Conservation (phyloP, 108 stramenopile genomes). For the Cyclotella cryptica region DNA sequence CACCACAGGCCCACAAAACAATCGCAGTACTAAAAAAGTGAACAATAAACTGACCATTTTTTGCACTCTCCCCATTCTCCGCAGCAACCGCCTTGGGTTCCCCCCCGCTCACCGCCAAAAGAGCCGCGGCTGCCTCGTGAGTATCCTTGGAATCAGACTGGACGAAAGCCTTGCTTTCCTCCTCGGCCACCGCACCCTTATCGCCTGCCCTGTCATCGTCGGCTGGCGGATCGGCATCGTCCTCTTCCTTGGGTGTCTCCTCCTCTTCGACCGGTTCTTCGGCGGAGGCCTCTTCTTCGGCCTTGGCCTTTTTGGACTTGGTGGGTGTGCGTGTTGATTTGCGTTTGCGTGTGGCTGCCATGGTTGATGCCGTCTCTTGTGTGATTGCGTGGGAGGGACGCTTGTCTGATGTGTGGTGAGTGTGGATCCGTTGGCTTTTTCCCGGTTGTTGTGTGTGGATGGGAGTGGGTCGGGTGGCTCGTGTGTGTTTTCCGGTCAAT, state of each 20-base stretch:
- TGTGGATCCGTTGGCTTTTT: neutral
- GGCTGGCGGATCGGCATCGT: constrained; percentile 3
- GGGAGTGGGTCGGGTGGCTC: too few species aligned
- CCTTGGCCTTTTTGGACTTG: constrained; percentile 43
- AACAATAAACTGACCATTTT: neutral
- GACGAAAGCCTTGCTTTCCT: neutral
- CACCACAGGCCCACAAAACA: neutral
- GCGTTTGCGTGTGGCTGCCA: constrained; percentile 38
- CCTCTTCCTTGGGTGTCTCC: constrained; percentile 3
- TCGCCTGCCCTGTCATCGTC: neutral
- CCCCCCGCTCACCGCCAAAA: constrained; percentile 17
- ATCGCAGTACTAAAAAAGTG: neutral
- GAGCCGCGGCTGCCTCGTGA: constrained; percentile 10
- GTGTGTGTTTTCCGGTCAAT: too few species aligned
- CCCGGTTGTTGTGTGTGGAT: neutral
- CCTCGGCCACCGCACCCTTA: neutral
- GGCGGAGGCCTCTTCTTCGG: constrained; percentile 34
- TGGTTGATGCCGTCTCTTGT: neutral
- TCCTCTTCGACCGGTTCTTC: constrained; percentile 5
- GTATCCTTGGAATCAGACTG: constrained; percentile 13
- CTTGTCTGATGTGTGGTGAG: neutral
- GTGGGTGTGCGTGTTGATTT: constrained; percentile 23
- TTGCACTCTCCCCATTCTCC: constrained; percentile 15
- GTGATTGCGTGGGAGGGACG: neutral
- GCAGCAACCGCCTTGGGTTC: neutral